Conservation (phyloP, 257 asterid genomes). For the Fraxinus americana region DNA sequence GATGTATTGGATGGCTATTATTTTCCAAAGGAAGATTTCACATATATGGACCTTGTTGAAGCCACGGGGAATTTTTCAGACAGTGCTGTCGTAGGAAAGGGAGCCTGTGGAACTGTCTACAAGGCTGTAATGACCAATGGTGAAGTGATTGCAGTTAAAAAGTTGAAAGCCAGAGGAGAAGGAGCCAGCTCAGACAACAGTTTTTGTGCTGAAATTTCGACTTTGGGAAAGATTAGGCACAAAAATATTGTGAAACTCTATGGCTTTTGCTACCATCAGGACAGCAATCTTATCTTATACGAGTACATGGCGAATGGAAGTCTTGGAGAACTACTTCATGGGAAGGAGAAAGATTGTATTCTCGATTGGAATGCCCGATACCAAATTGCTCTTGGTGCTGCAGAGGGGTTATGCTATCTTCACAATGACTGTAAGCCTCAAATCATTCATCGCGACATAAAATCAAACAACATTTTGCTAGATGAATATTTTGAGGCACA, state of each 20-base stretch:
- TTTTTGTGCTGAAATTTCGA: constrained; percentile 83
- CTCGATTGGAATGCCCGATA: constrained; percentile 74
- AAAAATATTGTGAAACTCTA: constrained; percentile 71
- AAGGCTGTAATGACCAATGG: constrained; percentile 71
- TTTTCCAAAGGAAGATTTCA: constrained; percentile 70
- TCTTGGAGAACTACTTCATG: constrained; percentile 72
- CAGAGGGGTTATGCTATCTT: constrained; percentile 79
- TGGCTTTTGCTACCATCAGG: constrained; percentile 83
- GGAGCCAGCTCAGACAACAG: constrained; percentile 66
- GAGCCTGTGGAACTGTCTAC: constrained; percentile 90
- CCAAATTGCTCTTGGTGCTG: constrained; percentile 81
- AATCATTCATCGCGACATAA: constrained; percentile 82
- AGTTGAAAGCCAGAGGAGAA: constrained; percentile 60
- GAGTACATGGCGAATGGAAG: constrained; percentile 88
- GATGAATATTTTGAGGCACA: constrained; percentile 77
- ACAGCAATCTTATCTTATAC: constrained; percentile 68
- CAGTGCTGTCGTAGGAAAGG: constrained; percentile 58
- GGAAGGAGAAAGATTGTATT: constrained; percentile 38
- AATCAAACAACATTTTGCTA: constrained; percentile 79
- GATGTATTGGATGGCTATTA: constrained; percentile 62
- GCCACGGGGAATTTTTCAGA: constrained; percentile 79
- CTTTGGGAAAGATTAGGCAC: constrained; percentile 80
- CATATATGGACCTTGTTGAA: constrained; percentile 70
- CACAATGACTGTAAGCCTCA: constrained; percentile 85
- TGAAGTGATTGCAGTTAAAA: constrained; percentile 74